A percentile compares a stretch with the other conserved stretches of the same genome.
Evolutionary conservation across 768 basidiomycete genomes (phyloP).

Genomic region (Pisolithus microcarpus): DNA sequence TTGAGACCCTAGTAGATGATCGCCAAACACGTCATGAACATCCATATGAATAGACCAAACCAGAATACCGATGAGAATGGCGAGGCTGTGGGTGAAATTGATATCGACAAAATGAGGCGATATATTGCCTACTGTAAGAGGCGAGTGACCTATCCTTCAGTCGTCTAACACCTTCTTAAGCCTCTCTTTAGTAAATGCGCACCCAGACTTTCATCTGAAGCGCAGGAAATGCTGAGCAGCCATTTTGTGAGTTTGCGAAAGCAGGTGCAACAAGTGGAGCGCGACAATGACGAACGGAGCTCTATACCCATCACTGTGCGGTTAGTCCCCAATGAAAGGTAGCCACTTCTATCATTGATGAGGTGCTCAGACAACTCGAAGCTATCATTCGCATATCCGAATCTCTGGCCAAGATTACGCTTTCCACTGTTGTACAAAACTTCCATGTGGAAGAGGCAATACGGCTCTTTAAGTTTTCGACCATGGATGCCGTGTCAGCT

Average conservation of each 20-base stretch:
- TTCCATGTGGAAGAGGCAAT: constrained; percentile 98
- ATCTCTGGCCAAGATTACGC: constrained; percentile 88
- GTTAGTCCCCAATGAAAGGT: constrained; percentile 36
- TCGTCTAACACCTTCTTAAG: neutral
- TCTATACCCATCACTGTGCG: constrained; percentile 98
- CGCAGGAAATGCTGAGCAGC: constrained; percentile 92
- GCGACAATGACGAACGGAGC: constrained; percentile 94
- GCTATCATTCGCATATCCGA: constrained; percentile 99
- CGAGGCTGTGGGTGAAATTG: constrained; percentile 79
- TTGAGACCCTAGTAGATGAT: constrained; percentile 56
- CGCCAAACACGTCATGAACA: constrained; percentile 96
- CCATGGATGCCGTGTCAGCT: constrained; percentile 97
- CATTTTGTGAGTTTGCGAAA: constrained; percentile 92
- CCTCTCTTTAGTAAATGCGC: constrained; percentile 75
- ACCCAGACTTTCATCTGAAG: constrained; percentile 85
- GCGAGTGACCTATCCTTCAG: constrained; percentile 34
- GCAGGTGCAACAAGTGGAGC: constrained; percentile 91
- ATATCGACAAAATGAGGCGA: constrained; percentile 96
- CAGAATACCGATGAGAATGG: constrained; percentile 51
- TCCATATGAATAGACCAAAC: constrained; percentile 92
- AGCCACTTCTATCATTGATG: constrained; percentile 1
- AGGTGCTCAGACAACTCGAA: constrained; percentile 69
- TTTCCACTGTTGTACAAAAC: constrained; percentile 77
- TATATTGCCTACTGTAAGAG: constrained; percentile 95
- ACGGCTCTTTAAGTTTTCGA: constrained; percentile 95